Conservation (phyloP, 805 yeast species). For the Saccharomycopsis schoenii region DNA sequence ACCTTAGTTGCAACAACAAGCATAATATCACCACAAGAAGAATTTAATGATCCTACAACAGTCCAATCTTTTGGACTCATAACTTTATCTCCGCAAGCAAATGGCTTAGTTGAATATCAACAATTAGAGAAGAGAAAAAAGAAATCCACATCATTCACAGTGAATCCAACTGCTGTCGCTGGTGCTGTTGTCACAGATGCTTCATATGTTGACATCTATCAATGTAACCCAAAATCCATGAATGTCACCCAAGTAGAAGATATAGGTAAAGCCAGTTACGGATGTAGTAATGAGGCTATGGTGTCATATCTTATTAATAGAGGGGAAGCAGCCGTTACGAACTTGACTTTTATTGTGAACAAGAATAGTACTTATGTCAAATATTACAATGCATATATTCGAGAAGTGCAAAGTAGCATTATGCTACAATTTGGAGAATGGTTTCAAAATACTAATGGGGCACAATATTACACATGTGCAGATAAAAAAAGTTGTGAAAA, state of each 20-base stretch:
- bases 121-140: background rate
- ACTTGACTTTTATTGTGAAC: conserved; percentile 11
- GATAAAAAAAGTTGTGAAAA: background rate
- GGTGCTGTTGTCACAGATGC: background rate
- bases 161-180: background rate
- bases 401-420: conserved; percentile 6
- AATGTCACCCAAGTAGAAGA: background rate
- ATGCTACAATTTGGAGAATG: conserved; percentile 9
- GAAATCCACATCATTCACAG: background rate
- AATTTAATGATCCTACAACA: background rate
- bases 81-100: background rate
- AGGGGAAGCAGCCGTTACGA: conserved; percentile 8
- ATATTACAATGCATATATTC: conserved; percentile 10
- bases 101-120: background rate
- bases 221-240: background rate
- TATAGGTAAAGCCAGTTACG: conserved; percentile 2
- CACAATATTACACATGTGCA: conserved; percentile 5
- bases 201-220: conserved; percentile 8
- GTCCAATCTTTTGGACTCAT: background rate
- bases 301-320: conserved; percentile 9
- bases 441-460: background rate
- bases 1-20: background rate
- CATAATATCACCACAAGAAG: background rate
- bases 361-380: conserved; percentile 3
- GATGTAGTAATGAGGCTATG: conserved; percentile 9